phyloP scores from a whole-genome alignment of 2,329 filamentous ascomycete species.

The Pyrenochaeta sp. region DNA sequence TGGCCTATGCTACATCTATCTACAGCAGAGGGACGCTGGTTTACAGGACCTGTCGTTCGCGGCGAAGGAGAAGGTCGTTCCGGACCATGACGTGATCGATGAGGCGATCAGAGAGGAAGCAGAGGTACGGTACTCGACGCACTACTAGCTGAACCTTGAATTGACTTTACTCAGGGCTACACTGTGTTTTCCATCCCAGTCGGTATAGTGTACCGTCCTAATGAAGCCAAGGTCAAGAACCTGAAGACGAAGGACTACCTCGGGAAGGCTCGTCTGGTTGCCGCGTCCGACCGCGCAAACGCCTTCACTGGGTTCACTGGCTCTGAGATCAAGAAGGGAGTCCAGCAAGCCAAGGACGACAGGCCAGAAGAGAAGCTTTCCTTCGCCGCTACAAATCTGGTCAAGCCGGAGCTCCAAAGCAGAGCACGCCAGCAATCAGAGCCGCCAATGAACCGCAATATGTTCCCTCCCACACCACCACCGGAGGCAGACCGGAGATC shows the following conservation, averaged over 20 bases:
- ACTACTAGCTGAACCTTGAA: background rate
- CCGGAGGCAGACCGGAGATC: conserved; percentile 76
- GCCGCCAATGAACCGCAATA: conserved; percentile 77
- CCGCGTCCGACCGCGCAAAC: conserved; percentile 81
- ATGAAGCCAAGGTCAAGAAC: conserved; percentile 98
- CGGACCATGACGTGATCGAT: conserved; percentile 97
- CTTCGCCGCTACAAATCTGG: conserved; percentile 90
- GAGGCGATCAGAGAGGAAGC: conserved; percentile 94
- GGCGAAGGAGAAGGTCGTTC: conserved; percentile 93
- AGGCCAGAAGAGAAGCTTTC: conserved; percentile 84
- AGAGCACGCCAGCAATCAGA: conserved; percentile 83
- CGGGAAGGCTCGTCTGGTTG: conserved; percentile 92
- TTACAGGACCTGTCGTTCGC: conserved; percentile 91
- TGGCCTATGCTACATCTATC: conserved; percentile 95
- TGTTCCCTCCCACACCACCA: conserved; percentile 98
- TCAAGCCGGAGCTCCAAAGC: conserved; percentile 83
- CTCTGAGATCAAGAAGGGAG: conserved; percentile 77
- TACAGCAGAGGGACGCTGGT: conserved; percentile 88
- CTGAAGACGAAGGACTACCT: conserved; percentile 98
- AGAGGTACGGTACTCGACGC: conserved; percentile 66
- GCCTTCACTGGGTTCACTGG: conserved; percentile 84
- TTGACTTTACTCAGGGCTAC: conserved; percentile 73
- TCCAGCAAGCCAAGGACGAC: conserved; percentile 72
- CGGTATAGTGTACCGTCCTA: conserved; percentile 92
- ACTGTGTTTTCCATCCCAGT: conserved; percentile 99